Evolutionary conservation across 768 basidiomycete species (phyloP).

Genomic region (Tephrocybe sp.): DNA sequence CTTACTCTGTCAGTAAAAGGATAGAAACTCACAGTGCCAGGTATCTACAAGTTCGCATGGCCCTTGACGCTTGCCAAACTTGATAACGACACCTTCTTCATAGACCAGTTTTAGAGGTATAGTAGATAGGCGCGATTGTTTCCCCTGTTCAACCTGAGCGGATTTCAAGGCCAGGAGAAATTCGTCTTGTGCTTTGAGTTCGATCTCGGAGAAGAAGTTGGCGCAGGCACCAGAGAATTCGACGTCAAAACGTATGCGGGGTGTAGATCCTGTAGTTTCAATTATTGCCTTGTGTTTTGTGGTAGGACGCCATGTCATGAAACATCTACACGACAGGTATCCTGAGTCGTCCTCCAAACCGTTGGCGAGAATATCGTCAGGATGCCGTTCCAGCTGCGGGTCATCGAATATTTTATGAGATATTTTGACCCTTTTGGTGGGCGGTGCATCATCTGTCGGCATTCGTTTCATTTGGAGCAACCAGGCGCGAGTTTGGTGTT

Average conservation of each 20-base stretch:
- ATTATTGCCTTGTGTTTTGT: slow-evolving; percentile 29
- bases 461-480: slow-evolving; percentile 11
- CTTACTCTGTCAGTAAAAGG: neutral
- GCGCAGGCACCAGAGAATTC: slow-evolving; percentile 30
- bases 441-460: neutral
- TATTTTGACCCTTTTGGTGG: slow-evolving; percentile 10
- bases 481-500: neutral
- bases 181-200: slow-evolving; percentile 38
- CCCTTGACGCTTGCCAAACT: slow-evolving; percentile 30
- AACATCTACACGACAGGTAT: slow-evolving; percentile 37
- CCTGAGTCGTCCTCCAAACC: slow-evolving; percentile 29
- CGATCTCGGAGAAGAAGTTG: slow-evolving; percentile 30
- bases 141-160: slow-evolving; percentile 25
- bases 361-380: slow-evolving; percentile 29
- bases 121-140: slow-evolving; percentile 24
- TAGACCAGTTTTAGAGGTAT: slow-evolving; percentile 43
- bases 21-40: slow-evolving; percentile 33
- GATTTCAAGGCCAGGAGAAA: slow-evolving; percentile 50
- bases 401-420: slow-evolving; percentile 18
- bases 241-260: slow-evolving; percentile 34
- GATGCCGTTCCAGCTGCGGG: slow-evolving; percentile 22
- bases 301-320: slow-evolving; percentile 42
- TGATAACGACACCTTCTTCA: slow-evolving; percentile 38
- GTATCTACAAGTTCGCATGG: slow-evolving; percentile 31
- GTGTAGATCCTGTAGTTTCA: slow-evolving; percentile 22